These are phyloP conservation scores for Coemansia sp. DNA, from an alignment of 192 early-diverging fungal genomes.

Conservation along the genomic window DNA sequence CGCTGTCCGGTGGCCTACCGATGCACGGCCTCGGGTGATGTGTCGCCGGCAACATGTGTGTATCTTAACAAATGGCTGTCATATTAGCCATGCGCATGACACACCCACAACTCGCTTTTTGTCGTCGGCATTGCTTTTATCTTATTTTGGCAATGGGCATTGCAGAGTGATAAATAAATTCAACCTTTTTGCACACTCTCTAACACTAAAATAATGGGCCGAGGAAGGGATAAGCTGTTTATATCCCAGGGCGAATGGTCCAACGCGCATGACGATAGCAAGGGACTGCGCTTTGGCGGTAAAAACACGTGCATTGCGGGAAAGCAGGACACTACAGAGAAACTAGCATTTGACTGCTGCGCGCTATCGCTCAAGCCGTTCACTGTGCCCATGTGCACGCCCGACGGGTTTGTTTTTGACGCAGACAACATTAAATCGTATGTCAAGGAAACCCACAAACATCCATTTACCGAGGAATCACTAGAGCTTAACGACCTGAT, in stretches of 20 bases:
- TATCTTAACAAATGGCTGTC: slow-evolving; percentile 83
- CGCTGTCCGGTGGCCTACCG: slow-evolving; percentile 79
- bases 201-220: slow-evolving; percentile 18
- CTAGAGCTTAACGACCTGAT: slow-evolving; percentile 73
- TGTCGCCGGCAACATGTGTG: slow-evolving; percentile 74
- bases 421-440: slow-evolving; percentile 79
- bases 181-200: too few relatives aligned
- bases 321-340: slow-evolving; percentile 63
- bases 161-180: too few relatives aligned
- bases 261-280: slow-evolving; percentile 57
- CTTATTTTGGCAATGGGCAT: too few relatives aligned
- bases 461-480: slow-evolving; percentile 82
- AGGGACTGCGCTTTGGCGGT: slow-evolving; percentile 67
- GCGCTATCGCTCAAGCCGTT: slow-evolving; percentile 89
- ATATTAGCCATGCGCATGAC: slow-evolving; percentile 37
- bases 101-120: too few relatives aligned
- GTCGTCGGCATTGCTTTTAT: too few relatives aligned
- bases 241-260: slow-evolving; percentile 81
- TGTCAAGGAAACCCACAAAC: slow-evolving; percentile 73
- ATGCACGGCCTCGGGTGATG: slow-evolving; percentile 69
- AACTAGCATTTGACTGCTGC: slow-evolving; percentile 83
- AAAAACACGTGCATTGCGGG: slow-evolving; percentile 57
- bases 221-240: slow-evolving; percentile 78
- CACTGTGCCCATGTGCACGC: slow-evolving; percentile 79
- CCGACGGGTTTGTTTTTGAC: slow-evolving; percentile 88